Evolutionary conservation across 2,329 filamentous ascomycete species (phyloP), one percentile per base, ranked within the genome.

Genomic region (Fusarium compactum): DNA sequence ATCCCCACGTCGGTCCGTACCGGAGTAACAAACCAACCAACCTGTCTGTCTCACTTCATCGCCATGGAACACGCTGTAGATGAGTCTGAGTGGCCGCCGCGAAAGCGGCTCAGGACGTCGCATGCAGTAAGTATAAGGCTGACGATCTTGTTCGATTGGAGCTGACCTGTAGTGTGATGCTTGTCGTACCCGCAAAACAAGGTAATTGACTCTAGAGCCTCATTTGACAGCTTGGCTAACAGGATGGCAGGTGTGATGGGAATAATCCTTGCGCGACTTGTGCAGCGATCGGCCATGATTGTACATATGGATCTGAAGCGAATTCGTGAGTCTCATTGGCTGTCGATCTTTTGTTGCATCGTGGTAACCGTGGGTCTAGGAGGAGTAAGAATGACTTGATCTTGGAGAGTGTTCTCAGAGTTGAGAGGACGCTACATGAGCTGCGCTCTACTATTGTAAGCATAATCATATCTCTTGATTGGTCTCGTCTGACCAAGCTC

Each of bases 311-410:
- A 24, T 80, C 80, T 4, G 82, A 83, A 60, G 80, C 82, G 20
- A 83, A 81, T 70, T 82, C 82, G 81, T 83, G 68, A 78, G 80
- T 67, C 5, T 18, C 9, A 47, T 24, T 18, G 32, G 27, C n/a
- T 41, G 2, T 27, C 30, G 5, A 6, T 4, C 4, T 2, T 1
- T 2, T 7, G 2, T 11, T 53, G 41, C 27, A 58, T 24, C 15
- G 10, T 40, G 27, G 53, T 74, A 62, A 72, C 52, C 3, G 47
- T 27, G 6, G 2, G 32, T 8, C 10, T 14, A 85, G 81, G 47
- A 79, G 84, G 62, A 84, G 84, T 30, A 86, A 86, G 70, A 85
- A 81, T 45, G 85, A 86, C 61, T 76, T 86, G 48, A 85, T 86
- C 24, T 79, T 86, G 5, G 84, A 86, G 61, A 83, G 84, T 8